Evolutionary conservation across 2,329 filamentous ascomycete genomes (phyloP), one percentile per base, ranked within the genome.

Genomic region (Periconia sp.): DNA sequence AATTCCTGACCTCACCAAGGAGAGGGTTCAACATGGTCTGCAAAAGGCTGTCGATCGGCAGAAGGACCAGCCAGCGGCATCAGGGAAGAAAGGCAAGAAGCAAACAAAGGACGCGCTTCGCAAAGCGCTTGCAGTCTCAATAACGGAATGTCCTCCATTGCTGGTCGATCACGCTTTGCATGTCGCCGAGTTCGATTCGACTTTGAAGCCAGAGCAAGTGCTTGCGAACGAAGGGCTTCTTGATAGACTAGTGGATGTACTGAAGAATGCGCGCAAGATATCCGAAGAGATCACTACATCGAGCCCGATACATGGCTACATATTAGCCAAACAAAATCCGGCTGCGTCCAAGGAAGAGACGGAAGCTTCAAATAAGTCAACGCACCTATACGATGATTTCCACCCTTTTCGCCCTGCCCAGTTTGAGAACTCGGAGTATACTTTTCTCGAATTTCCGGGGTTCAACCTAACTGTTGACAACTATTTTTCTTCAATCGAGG

Each of bases 381-480:
- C 65, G 9, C 65, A 94, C 5, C 74, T 95, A 2, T 99, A 96
- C 62, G 88, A 96, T 40, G 94, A 99, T 59, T 97, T 96, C 59
- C 92, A 97, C 57, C 94, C 94, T 0, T 97, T 97, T 68, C 76
- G 87, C 26, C 94, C 94, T 0, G 76, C 79, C 16, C 92, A 97
- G 56, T 88, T 95, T 49, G 82, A 85, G 49, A 84, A 91, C 42
- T 74, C 83, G 0, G 73, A 78, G 0, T 81, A 86, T 17, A 80
- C 83, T 3, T 83, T 95, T 12, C 63, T 97, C 10, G 82, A 89
- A 40, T 91, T 92, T 54, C 81, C 89, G 5, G 87, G 85, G 8
- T 97, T 95, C 76, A 96, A 96, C 69, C 88, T 87, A 63, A 94
- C 91, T 0, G 91, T 96, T 0, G 94, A 99, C 64, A 89, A 96